phyloP scores from a whole-genome alignment of 2,329 filamentous ascomycete genomes.

The Torrubiellomyces zombiae region DNA sequence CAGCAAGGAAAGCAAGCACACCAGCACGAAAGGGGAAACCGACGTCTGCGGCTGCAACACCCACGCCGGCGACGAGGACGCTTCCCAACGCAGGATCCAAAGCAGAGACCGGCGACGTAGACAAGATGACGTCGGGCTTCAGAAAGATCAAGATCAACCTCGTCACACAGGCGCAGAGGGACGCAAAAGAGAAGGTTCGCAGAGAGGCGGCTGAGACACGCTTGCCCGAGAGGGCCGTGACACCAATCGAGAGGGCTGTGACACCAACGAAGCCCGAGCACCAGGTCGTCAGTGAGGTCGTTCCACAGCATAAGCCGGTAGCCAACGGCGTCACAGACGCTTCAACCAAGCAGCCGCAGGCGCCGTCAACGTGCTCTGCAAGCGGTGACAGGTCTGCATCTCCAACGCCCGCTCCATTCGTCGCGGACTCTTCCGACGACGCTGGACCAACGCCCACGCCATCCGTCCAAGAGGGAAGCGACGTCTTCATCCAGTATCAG shows the following conservation, averaged over 20 bases:
- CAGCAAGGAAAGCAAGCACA: slow-evolving; percentile 20
- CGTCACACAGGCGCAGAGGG: slow-evolving; percentile 40
- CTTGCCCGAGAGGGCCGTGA: slow-evolving; percentile 1
- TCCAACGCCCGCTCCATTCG: slow-evolving; percentile 9
- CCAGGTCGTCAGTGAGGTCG: too few relatives aligned
- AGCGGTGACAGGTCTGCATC: too few relatives aligned
- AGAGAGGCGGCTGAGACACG: slow-evolving; percentile 9
- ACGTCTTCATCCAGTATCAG: slow-evolving; percentile 37
- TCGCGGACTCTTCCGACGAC: slow-evolving; percentile 13
- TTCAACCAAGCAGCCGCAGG: slow-evolving; percentile 9
- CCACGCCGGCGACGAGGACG: slow-evolving; percentile 4
- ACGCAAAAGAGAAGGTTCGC: slow-evolving; percentile 27
- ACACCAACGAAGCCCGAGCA: too few relatives aligned
- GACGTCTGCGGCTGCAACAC: slow-evolving; percentile 5
- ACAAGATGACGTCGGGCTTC: slow-evolving; percentile 39
- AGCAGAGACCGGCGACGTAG: slow-evolving; percentile 24
- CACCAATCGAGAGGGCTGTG: too few relatives aligned
- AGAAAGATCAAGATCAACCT: slow-evolving; percentile 48
- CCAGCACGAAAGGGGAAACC: slow-evolving; percentile 7
- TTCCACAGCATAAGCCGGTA: too few relatives aligned
- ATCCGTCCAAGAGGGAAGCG: slow-evolving; percentile 12
- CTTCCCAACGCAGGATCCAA: slow-evolving; percentile 3
- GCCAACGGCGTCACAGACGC: slow-evolving; percentile 6
- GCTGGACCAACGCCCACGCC: too few relatives aligned
- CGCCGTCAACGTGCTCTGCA: too few relatives aligned